These are phyloP conservation scores for Phytophthora pinifolia DNA, from an alignment of 352 stramenopile genomes.

Conservation along the genomic window DNA sequence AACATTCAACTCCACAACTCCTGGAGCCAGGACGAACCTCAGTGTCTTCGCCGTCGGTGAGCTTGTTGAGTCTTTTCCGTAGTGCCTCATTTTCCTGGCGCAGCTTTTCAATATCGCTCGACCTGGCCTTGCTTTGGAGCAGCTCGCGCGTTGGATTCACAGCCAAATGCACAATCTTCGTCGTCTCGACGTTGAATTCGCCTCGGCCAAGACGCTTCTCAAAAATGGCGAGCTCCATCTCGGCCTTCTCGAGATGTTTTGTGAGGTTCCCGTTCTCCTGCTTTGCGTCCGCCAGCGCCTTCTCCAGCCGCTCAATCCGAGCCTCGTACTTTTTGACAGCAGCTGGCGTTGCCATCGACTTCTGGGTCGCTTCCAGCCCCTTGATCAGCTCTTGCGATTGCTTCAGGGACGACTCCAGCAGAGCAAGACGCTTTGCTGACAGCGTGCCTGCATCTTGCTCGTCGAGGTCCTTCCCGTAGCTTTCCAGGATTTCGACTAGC, in stretches of 20 bases:
- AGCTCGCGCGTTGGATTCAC: slow-evolving; percentile 80
- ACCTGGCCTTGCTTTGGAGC: slow-evolving; percentile 44
- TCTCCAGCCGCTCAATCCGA: slow-evolving; percentile 52
- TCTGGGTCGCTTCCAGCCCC: slow-evolving; percentile 36
- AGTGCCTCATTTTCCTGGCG: slow-evolving; percentile 57
- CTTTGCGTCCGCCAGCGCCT: slow-evolving; percentile 40
- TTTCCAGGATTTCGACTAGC: slow-evolving; percentile 61
- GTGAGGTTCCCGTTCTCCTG: slow-evolving; percentile 48
- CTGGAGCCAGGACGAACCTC: slow-evolving; percentile 25
- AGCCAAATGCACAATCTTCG: slow-evolving; percentile 88
- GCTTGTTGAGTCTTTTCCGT: slow-evolving; percentile 43
- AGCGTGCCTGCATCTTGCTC: slow-evolving; percentile 30
- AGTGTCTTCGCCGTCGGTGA: slow-evolving; percentile 28
- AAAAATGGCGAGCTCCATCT: slow-evolving; percentile 61
- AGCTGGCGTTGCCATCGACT: slow-evolving; percentile 41
- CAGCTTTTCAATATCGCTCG: slow-evolving; percentile 42
- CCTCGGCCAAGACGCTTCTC: slow-evolving; percentile 75
- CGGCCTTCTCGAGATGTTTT: slow-evolving; percentile 64
- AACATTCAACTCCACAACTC: background rate
- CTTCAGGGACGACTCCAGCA: slow-evolving; percentile 52
- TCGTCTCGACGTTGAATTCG: slow-evolving; percentile 80
- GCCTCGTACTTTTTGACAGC: slow-evolving; percentile 46
- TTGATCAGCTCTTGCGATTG: slow-evolving; percentile 52
- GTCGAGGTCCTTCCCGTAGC: slow-evolving; percentile 55
- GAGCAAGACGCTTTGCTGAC: slow-evolving; percentile 33